Percentiles rank a stretch among this genome's conserved stretches.
These are phyloP conservation scores for Clavariopsis aquatica DNA, from an alignment of 495 filamentous ascomycete genomes.

Conservation along the genomic window DNA sequence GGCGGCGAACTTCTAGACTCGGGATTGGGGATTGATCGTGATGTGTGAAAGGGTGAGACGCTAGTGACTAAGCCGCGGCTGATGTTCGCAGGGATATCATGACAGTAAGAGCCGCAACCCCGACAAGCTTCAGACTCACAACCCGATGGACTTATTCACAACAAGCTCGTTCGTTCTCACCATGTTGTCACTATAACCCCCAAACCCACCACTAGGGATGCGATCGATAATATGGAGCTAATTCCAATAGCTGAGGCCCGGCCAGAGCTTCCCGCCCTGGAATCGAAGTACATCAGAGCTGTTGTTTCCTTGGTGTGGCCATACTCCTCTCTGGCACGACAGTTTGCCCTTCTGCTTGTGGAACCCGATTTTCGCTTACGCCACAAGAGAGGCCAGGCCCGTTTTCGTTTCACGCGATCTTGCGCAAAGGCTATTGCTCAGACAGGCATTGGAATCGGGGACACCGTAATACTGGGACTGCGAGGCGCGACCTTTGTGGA, in stretches of 20 bases:
- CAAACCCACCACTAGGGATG: background rate
- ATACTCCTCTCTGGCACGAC: constrained; percentile 72
- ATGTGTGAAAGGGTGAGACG: no score
- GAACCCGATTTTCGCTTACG: constrained; percentile 88
- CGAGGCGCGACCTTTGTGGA: constrained; percentile 55
- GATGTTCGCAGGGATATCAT: no score
- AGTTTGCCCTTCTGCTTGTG: constrained; percentile 73
- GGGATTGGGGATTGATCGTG: no score
- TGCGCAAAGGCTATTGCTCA: constrained; percentile 69
- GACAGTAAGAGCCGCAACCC: background rate
- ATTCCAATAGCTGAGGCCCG: constrained; percentile 69
- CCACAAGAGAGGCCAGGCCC: constrained; percentile 75
- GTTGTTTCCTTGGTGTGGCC: constrained; percentile 89
- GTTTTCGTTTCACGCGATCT: constrained; percentile 71
- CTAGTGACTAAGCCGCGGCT: no score
- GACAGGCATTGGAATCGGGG: constrained; percentile 70
- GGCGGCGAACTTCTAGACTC: no score
- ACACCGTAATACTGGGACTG: constrained; percentile 69
- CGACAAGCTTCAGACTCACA: background rate
- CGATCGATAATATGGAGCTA: constrained; percentile 41
- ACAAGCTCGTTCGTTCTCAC: background rate
- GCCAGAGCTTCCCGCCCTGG: constrained; percentile 49
- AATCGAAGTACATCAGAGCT: constrained; percentile 55
- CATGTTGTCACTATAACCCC: constrained; percentile 4
- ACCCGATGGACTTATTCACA: no score